Evolutionary conservation across 2,329 filamentous ascomycete genomes (phyloP).

Genomic region (Hypoxylon sp.): DNA sequence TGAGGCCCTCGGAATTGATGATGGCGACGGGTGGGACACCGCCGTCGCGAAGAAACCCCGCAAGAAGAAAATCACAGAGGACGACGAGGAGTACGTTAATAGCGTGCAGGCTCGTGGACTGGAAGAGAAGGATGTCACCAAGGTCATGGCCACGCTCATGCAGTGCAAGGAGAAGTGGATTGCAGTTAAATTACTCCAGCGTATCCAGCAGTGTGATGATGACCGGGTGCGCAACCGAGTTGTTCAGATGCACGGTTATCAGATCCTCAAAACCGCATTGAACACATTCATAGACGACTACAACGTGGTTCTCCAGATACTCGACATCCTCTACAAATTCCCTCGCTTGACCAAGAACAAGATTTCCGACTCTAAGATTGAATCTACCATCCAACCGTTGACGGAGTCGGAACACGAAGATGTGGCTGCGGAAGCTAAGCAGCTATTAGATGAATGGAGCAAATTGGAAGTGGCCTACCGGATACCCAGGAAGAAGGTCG

Average conservation of each 20-base stretch:
- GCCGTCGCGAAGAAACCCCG: conserved; percentile 89
- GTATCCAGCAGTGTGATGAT: conserved; percentile 89
- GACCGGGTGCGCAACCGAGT: conserved; percentile 89
- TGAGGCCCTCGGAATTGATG: conserved; percentile 95
- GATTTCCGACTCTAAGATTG: conserved; percentile 96
- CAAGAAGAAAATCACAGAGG: conserved; percentile 92
- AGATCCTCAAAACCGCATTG: conserved; percentile 90
- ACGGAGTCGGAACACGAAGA: conserved; percentile 78
- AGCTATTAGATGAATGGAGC: conserved; percentile 86
- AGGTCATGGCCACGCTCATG: conserved; percentile 80
- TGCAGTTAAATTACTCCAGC: conserved; percentile 90
- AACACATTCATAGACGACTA: conserved; percentile 89
- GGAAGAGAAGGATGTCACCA: conserved; percentile 55
- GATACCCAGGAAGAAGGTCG: conserved; percentile 90
- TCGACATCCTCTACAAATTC: conserved; percentile 90
- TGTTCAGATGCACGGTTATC: conserved; percentile 96
- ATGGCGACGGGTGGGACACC: conserved; percentile 92
- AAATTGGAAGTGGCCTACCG: conserved; percentile 92
- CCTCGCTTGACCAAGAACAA: conserved; percentile 96
- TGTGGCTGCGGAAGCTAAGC: conserved; percentile 78
- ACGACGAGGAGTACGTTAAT: conserved; percentile 96
- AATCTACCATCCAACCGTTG: conserved; percentile 81
- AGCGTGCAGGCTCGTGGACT: conserved; percentile 65
- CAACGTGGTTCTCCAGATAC: conserved; percentile 89
- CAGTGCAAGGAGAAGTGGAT: conserved; percentile 99